Evolutionary conservation across 331 rosid species (phyloP).

Genomic region (Dryas integrifolia): DNA sequence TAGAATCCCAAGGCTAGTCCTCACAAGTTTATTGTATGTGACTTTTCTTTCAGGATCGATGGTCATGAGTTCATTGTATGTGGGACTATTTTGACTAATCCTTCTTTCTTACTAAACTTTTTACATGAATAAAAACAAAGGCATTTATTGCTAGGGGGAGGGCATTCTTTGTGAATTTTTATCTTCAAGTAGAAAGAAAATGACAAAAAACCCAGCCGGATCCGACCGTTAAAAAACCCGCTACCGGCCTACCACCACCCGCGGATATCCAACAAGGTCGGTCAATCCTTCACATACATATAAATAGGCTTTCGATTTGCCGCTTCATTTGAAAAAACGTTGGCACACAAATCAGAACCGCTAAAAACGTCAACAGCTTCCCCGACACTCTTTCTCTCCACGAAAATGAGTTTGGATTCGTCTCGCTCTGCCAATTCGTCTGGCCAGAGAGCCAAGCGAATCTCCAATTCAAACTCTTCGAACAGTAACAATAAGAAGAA

Average conservation of each 20-base stretch:
- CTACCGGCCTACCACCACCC: neutral
- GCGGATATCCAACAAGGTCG: neutral
- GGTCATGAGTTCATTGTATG: too few relatives aligned
- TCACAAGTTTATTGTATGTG: too few relatives aligned
- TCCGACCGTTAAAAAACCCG: neutral
- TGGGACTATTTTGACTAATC: too few relatives aligned
- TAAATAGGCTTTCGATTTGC: slow-evolving; percentile 21
- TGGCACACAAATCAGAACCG: neutral
- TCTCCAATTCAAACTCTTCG: slow-evolving; percentile 41
- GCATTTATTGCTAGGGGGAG: too few relatives aligned
- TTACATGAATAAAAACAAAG: too few relatives aligned
- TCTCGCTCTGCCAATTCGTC: slow-evolving; percentile 48
- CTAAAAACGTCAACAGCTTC: slow-evolving; percentile 6
- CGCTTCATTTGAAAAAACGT: slow-evolving; percentile 33
- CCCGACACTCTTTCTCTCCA: slow-evolving; percentile 5
- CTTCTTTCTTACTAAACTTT: too few relatives aligned
- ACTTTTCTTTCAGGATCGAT: too few relatives aligned
- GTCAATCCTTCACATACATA: neutral
- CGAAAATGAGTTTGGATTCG: slow-evolving; percentile 53
- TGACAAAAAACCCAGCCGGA: neutral
- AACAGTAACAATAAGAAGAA: slow-evolving; percentile 27
- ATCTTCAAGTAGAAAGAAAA: too few relatives aligned
- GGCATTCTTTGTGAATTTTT: too few relatives aligned
- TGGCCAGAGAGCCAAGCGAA: slow-evolving; percentile 50
- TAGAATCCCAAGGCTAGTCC: too few relatives aligned